Conservation (phyloP, 148 eudicot species). For the Rhododendron ferrugineum region DNA sequence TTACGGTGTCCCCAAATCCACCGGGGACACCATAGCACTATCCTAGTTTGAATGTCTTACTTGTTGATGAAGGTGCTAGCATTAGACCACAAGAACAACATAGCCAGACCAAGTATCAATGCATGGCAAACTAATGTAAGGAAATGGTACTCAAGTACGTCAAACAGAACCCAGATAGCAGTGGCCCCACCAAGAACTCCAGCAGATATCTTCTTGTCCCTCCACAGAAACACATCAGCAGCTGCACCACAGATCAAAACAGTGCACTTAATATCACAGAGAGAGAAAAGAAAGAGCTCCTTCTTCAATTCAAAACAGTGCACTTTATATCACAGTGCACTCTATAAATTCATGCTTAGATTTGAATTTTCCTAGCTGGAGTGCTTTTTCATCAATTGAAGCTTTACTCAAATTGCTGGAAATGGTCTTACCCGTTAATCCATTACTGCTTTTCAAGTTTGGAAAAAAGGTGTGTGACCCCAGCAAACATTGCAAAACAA, state of each 20-base stretch:
- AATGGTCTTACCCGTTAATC: neutral
- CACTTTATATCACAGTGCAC: no score
- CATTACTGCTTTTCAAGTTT: neutral
- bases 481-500: neutral
- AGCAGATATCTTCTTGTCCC: constrained; percentile 32
- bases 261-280: neutral
- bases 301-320: no score
- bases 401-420: neutral
- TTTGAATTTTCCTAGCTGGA: neutral
- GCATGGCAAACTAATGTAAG: constrained; percentile 24
- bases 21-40: no score
- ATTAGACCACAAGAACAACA: constrained; percentile 31
- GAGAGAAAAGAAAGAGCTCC: neutral
- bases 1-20: no score
- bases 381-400: neutral
- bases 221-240: constrained; percentile 37
- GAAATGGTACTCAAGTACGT: constrained; percentile 28
- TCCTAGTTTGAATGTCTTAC: constrained; percentile 19
- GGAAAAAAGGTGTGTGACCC: neutral
- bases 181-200: constrained; percentile 27
- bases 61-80: constrained; percentile 28
- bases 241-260: constrained; percentile 13
- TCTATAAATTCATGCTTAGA: neutral
- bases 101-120: constrained; percentile 24
- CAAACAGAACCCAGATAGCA: constrained; percentile 31